Conservation (phyloP, 1,139 yeast genomes). For the Scheffersomyces lignicola region DNA sequence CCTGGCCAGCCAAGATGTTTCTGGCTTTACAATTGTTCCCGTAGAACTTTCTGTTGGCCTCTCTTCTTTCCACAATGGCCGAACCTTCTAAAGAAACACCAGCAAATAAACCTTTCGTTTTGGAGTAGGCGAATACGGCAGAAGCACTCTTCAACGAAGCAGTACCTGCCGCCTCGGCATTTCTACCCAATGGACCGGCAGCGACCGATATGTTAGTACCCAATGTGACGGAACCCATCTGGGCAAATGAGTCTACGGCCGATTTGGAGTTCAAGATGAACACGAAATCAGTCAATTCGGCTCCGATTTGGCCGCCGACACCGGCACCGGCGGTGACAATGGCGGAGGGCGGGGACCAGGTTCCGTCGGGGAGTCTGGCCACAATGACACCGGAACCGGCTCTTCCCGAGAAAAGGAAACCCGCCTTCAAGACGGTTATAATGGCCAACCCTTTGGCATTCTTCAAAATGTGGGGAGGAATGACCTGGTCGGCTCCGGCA, state of each 20-base stretch:
- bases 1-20: constrained; percentile 76
- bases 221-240: constrained; percentile 87
- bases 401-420: constrained; percentile 92
- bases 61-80: constrained; percentile 91
- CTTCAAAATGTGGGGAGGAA: constrained; percentile 84
- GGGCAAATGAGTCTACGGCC: constrained; percentile 94
- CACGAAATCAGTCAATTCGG: constrained; percentile 94
- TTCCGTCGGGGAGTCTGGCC: constrained; percentile 90
- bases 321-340: constrained; percentile 97
- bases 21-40: constrained; percentile 87
- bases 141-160: constrained; percentile 88
- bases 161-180: constrained; percentile 96
- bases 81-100: constrained; percentile 98
- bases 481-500: constrained; percentile 84
- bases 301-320: constrained; percentile 97
- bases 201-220: constrained; percentile 97
- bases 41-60: constrained; percentile 92
- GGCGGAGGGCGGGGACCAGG: constrained; percentile 99
- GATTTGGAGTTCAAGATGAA: constrained; percentile 82
- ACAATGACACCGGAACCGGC: constrained; percentile 97
- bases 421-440: constrained; percentile 91
- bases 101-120: constrained; percentile 95
- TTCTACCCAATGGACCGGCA: constrained; percentile 98
- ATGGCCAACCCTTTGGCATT: constrained; percentile 93
- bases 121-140: constrained; percentile 90